phyloP scores from a whole-genome alignment of 2,329 filamentous ascomycete genomes.

The Arthrocladium fulminans region DNA sequence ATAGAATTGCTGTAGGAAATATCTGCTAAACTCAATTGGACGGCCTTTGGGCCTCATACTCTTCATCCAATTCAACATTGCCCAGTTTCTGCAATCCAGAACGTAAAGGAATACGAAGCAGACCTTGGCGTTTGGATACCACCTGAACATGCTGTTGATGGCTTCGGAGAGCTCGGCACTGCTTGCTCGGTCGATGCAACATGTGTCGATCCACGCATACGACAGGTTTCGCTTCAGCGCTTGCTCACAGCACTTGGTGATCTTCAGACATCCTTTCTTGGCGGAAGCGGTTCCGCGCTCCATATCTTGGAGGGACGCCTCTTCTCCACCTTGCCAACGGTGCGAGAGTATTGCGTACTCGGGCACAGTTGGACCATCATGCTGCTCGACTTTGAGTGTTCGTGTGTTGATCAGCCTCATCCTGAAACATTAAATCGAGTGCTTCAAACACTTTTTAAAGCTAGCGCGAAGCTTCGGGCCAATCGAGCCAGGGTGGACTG shows the following conservation, averaged over 20 bases:
- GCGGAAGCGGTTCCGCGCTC: neutral
- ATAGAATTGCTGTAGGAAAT: neutral
- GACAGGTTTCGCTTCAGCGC: neutral
- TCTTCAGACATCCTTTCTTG: neutral
- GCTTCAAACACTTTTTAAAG: too few relatives aligned
- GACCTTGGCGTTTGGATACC: slow-evolving; percentile 14
- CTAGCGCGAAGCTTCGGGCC: too few relatives aligned
- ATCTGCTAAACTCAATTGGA: slow-evolving; percentile 3
- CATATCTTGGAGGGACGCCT: neutral
- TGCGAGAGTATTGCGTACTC: neutral
- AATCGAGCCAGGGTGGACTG: neutral
- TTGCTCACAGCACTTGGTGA: neutral
- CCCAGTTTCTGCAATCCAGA: too few relatives aligned
- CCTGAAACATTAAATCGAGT: neutral
- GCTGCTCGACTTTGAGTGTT: neutral
- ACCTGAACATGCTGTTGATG: slow-evolving; percentile 20
- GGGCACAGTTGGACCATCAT: neutral
- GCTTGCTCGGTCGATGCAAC: slow-evolving; percentile 18
- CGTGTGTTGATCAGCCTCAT: neutral
- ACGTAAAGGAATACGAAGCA: slow-evolving; percentile 20
- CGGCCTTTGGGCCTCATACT: too few relatives aligned
- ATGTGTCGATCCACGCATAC: slow-evolving; percentile 21
- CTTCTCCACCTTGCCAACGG: neutral
- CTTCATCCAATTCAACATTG: too few relatives aligned
- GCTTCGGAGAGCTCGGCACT: slow-evolving; percentile 16